These are phyloP conservation scores for Porogramme epimiltina DNA, from an alignment of 1,284 basidiomycete species.

Conservation along the genomic window DNA sequence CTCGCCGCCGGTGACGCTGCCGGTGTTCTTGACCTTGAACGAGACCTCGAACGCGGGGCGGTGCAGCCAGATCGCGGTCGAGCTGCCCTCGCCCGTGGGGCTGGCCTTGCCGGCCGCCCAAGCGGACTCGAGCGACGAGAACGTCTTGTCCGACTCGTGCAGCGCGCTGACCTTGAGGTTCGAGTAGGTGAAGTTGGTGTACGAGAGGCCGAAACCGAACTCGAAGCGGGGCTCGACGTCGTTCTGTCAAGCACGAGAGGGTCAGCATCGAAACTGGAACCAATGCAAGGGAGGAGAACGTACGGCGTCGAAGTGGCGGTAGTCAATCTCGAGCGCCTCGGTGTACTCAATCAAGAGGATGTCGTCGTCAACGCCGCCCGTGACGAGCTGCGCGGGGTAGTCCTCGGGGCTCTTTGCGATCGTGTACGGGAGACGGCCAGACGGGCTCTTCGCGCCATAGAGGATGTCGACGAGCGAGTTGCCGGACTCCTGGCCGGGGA, in stretches of 20 bases:
- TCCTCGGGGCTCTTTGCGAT: slow-evolving; percentile 71
- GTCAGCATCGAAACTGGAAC: background rate
- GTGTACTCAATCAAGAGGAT: slow-evolving; percentile 67
- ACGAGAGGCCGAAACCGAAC: slow-evolving; percentile 86
- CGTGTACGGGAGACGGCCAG: slow-evolving; percentile 81
- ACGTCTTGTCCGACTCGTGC: slow-evolving; percentile 33
- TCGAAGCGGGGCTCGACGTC: slow-evolving; percentile 67
- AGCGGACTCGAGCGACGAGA: slow-evolving; percentile 39
- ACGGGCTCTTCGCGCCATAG: slow-evolving; percentile 73
- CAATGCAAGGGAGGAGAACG: background rate
- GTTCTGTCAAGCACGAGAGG: slow-evolving; percentile 13
- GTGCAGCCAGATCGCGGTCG: slow-evolving; percentile 66
- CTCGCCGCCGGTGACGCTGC: slow-evolving; percentile 55
- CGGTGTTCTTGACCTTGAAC: slow-evolving; percentile 63
- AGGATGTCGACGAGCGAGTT: slow-evolving; percentile 76
- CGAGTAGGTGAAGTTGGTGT: slow-evolving; percentile 77
- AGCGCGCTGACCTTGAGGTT: slow-evolving; percentile 49
- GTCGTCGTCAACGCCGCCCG: slow-evolving; percentile 42
- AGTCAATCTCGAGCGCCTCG: slow-evolving; percentile 76
- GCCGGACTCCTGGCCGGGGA: slow-evolving; percentile 78
- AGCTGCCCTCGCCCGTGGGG: slow-evolving; percentile 46
- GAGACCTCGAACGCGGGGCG: slow-evolving; percentile 58
- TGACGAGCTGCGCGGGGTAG: slow-evolving; percentile 64
- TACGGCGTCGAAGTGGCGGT: slow-evolving; percentile 72
- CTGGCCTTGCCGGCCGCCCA: slow-evolving; percentile 35